A percentile compares a stretch with the other conserved stretches of the same genome.
Conservation (phyloP, 1,284 basidiomycete species). For the Sporisorium scitamineum region DNA sequence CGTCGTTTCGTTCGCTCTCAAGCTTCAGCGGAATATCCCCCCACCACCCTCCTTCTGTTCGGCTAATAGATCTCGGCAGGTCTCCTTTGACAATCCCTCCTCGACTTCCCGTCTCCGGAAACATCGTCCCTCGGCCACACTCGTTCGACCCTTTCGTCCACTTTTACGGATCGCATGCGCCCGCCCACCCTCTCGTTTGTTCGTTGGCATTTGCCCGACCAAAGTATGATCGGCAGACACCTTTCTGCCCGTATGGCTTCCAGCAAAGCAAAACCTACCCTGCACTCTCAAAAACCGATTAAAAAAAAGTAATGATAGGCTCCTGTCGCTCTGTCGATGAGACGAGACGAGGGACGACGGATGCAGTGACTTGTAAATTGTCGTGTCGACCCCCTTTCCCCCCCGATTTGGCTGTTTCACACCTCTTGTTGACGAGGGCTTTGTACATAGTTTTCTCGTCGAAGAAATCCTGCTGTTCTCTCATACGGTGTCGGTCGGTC, state of each 20-base stretch:
- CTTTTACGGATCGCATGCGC: constrained; percentile 20
- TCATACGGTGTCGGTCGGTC: neutral
- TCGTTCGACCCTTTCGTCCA: constrained; percentile 1
- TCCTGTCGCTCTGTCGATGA: neutral
- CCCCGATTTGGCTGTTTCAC: constrained; percentile 5
- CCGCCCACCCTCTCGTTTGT: neutral
- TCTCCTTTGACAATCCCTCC: constrained; percentile 20
- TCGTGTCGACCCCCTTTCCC: constrained; percentile 8
- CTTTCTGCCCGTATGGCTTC: constrained; percentile 11
- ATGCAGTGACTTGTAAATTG: constrained; percentile 2
- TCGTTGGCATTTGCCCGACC: neutral
- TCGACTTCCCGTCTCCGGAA: constrained; percentile 13
- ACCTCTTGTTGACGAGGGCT: constrained; percentile 7
- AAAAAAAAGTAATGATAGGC: neutral
- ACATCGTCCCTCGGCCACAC: neutral
- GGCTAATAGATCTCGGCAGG: constrained; percentile 40
- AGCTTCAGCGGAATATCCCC: constrained; percentile 30
- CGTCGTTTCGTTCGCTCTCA: constrained; percentile 5
- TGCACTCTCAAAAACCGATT: neutral
- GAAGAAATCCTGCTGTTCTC: constrained; percentile 13
- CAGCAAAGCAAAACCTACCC: neutral
- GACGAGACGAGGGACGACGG: constrained; percentile 3
- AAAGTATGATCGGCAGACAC: constrained; percentile 18
- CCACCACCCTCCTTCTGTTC: constrained; percentile 16
- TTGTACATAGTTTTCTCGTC: constrained; percentile 7